phyloP scores from a whole-genome alignment of 2,329 filamentous ascomycete species.

The Biscogniauxia marginata region DNA sequence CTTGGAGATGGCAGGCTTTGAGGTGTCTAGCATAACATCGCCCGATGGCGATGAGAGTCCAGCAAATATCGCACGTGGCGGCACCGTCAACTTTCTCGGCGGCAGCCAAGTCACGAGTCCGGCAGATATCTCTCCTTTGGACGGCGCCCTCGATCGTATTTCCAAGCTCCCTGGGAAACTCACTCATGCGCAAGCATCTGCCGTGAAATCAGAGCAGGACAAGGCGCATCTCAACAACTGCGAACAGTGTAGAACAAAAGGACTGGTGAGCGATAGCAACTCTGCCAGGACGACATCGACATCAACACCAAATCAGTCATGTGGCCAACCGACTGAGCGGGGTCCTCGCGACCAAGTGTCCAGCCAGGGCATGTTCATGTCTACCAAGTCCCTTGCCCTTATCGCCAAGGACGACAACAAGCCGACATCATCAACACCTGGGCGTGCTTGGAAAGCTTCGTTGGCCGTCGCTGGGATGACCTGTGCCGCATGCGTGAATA shows the following conservation, averaged over 20 bases:
- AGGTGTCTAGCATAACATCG: constrained; percentile 49
- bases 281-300: constrained; percentile 2
- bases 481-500: constrained; percentile 66
- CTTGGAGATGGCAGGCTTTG: constrained; percentile 58
- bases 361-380: constrained; percentile 37
- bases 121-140: constrained; percentile 8
- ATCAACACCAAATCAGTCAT: constrained; percentile 4
- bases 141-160: constrained; percentile 28
- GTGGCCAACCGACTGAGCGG: constrained; percentile 3
- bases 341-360: constrained; percentile 41
- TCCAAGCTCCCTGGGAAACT: constrained; percentile 24
- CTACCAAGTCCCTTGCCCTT: constrained; percentile 12
- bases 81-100: constrained; percentile 14
- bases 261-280: constrained; percentile 5
- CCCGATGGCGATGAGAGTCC: constrained; percentile 31
- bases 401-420: constrained; percentile 8
- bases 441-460: constrained; percentile 31
- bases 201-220: constrained; percentile 19
- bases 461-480: constrained; percentile 71
- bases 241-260: constrained; percentile 38
- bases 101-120: constrained; percentile 6
- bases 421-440: not conserved
- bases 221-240: constrained; percentile 44
- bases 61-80: constrained; percentile 16
- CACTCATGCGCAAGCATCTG: constrained; percentile 15